These are phyloP conservation scores for Delitschia confertaspora DNA, from an alignment of 495 filamentous ascomycete species.

Conservation along the genomic window DNA sequence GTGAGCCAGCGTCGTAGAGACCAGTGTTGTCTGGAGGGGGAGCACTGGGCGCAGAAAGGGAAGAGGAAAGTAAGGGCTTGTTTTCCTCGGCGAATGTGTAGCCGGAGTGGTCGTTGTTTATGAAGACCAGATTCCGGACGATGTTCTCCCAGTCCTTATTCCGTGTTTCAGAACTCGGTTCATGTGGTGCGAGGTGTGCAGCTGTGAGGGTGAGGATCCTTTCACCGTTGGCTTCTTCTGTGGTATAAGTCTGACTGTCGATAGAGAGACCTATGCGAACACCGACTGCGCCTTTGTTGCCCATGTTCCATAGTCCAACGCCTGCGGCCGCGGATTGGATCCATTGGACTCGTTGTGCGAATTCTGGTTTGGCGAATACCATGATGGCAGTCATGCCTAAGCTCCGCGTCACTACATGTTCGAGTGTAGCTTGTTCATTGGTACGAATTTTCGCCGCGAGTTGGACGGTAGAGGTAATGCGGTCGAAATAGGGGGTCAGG, in stretches of 20 bases:
- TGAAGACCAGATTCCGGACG: slow-evolving; percentile 69
- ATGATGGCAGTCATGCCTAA: slow-evolving; percentile 84
- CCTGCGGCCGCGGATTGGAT: slow-evolving; percentile 67
- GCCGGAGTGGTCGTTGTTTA: slow-evolving; percentile 29
- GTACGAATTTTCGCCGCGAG: slow-evolving; percentile 44
- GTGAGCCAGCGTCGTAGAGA: slow-evolving; percentile 64
- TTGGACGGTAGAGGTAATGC: slow-evolving; percentile 58
- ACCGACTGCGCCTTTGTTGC: slow-evolving; percentile 89
- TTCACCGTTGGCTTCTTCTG: too few relatives aligned
- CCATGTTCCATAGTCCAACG: slow-evolving; percentile 71
- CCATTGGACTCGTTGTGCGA: slow-evolving; percentile 46
- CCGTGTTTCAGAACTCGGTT: slow-evolving; percentile 56
- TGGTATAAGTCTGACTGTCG: slow-evolving; percentile 39
- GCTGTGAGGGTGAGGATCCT: slow-evolving; percentile 80
- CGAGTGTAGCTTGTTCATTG: slow-evolving; percentile 34
- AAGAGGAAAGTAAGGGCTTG: slow-evolving; percentile 37
- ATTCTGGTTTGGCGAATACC: slow-evolving; percentile 58
- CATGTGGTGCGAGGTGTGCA: slow-evolving; percentile 84
- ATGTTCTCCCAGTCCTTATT: slow-evolving; percentile 83
- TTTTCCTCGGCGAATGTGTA: slow-evolving; percentile 35
- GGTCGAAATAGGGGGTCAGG: slow-evolving; percentile 64
- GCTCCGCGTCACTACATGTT: slow-evolving; percentile 51
- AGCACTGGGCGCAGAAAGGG: too few relatives aligned
- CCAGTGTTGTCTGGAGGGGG: slow-evolving; percentile 24
- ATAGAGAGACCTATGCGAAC: slow-evolving; percentile 54